A percentile compares a stretch with the other conserved stretches of the same genome.
These are phyloP conservation scores for Monosporozyma aerobia DNA, from an alignment of 805 yeast species.

Conservation along the genomic window DNA sequence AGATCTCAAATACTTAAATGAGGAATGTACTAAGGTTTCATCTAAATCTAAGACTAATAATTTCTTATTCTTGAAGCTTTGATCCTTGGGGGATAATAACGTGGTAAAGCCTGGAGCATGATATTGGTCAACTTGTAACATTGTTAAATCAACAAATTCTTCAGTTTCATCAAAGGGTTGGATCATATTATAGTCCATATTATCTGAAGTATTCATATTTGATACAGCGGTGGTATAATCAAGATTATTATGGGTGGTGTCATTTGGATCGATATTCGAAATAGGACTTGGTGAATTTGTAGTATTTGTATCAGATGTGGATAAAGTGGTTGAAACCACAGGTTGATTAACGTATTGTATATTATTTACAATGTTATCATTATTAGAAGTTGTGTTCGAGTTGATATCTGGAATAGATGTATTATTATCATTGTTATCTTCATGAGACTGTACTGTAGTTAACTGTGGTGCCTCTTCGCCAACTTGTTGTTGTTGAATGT, in stretches of 20 bases:
- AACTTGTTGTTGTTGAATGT: conserved; percentile 8
- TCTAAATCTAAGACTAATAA: conserved; percentile 88
- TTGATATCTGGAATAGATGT: neutral
- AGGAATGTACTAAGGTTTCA: conserved; percentile 92
- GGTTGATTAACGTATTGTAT: neutral
- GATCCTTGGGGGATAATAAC: conserved; percentile 43
- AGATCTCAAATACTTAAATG: conserved; percentile 81
- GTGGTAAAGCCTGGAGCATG: conserved; percentile 58
- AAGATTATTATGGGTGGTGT: neutral
- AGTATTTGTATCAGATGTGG: neutral
- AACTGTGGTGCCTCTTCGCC: neutral
- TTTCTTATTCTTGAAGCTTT: conserved; percentile 51
- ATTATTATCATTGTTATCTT: neutral
- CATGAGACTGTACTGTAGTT: conserved; percentile 1
- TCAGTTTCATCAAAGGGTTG: conserved; percentile 18
- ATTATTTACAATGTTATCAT: neutral
- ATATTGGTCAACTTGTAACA: conserved; percentile 63
- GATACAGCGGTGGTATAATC: neutral
- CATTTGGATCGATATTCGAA: conserved; percentile 5
- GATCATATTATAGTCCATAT: conserved; percentile 7
- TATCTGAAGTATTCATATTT: neutral
- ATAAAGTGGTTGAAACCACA: neutral
- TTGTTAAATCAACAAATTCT: conserved; percentile 47
- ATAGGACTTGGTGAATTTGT: neutral
- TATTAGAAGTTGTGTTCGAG: neutral